These are phyloP conservation scores for Kodamaea ohmeri DNA, from an alignment of 1,139 yeast genomes.

Conservation along the genomic window DNA sequence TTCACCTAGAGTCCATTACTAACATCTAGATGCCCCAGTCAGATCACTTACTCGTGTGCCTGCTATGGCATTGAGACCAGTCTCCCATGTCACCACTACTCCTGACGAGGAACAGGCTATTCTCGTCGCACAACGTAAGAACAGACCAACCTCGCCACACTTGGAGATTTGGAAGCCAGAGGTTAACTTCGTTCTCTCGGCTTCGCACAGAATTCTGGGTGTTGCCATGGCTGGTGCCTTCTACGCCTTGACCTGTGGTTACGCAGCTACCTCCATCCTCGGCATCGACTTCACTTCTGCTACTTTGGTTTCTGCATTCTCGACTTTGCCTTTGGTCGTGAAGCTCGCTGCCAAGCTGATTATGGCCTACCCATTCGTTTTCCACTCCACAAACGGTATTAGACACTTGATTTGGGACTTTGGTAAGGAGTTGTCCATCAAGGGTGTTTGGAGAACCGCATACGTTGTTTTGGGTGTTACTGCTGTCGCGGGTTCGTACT, in stretches of 20 bases:
- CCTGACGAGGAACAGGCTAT: constrained; percentile 64
- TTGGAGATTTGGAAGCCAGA: constrained; percentile 87
- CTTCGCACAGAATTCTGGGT: constrained; percentile 86
- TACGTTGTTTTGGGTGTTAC: constrained; percentile 75
- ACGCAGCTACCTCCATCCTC: constrained; percentile 66
- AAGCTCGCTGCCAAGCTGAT: constrained; percentile 66
- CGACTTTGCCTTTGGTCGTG: constrained; percentile 56
- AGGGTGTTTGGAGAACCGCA: constrained; percentile 92
- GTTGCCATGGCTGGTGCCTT: constrained; percentile 75
- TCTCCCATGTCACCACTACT: constrained; percentile 60
- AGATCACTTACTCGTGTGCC: constrained; percentile 1
- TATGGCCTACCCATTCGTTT: constrained; percentile 80
- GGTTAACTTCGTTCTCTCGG: constrained; percentile 76
- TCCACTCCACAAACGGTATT: constrained; percentile 80
- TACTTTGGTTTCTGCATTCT: constrained; percentile 53
- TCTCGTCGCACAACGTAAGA: constrained; percentile 75
- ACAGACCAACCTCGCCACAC: constrained; percentile 92
- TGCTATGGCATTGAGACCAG: constrained; percentile 25
- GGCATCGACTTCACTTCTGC: constrained; percentile 66
- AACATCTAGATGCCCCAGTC: constrained; percentile 8
- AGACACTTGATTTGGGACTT: constrained; percentile 94
- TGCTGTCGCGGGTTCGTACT: constrained; percentile 60
- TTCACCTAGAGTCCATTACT: constrained; percentile 5
- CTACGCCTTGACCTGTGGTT: constrained; percentile 73
- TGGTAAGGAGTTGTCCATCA: constrained; percentile 71